Conservation (phyloP, 306 rosid genomes). For the Dalbergia oliveri region DNA sequence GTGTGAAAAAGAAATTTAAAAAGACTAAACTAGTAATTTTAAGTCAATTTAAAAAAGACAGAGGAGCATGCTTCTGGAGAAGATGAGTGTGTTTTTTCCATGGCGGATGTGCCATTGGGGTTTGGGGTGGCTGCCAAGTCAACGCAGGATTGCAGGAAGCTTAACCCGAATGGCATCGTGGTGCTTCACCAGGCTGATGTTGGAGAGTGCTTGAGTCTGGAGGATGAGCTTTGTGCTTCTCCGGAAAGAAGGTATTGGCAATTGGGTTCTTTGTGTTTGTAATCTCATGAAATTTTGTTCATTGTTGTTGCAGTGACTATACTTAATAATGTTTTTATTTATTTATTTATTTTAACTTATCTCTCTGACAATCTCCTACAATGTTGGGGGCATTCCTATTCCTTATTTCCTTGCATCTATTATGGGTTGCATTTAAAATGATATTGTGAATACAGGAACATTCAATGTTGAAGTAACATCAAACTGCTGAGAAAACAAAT, state of each 20-base stretch:
- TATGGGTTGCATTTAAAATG: too few species aligned
- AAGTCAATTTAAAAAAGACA: too few species aligned
- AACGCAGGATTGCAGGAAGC: slow-evolving; percentile 92
- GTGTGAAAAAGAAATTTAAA: too few species aligned
- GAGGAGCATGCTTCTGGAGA: too few species aligned
- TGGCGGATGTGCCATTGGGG: slow-evolving; percentile 91
- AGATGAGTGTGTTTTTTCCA: slow-evolving; percentile 89
- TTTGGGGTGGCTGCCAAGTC: slow-evolving; percentile 91
- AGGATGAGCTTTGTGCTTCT: slow-evolving; percentile 79
- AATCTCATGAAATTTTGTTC: slow-evolving; percentile 7
- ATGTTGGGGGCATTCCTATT: too few species aligned
- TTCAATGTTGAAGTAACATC: too few species aligned
- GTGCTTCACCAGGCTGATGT: slow-evolving; percentile 91
- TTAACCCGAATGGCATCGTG: slow-evolving; percentile 89
- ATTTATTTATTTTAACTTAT: too few species aligned
- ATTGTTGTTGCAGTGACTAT: neutral
- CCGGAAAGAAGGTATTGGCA: neutral
- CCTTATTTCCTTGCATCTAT: too few species aligned
- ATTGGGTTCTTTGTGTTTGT: neutral
- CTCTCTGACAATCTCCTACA: too few species aligned
- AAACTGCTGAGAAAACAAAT: too few species aligned
- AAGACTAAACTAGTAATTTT: too few species aligned
- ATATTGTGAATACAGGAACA: too few species aligned
- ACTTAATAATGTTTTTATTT: neutral
- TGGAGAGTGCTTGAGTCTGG: slow-evolving; percentile 94